Base-by-base conservation (phyloP, 2,329 filamentous ascomycete species). In the Sclerotinia nivalis region DNA sequence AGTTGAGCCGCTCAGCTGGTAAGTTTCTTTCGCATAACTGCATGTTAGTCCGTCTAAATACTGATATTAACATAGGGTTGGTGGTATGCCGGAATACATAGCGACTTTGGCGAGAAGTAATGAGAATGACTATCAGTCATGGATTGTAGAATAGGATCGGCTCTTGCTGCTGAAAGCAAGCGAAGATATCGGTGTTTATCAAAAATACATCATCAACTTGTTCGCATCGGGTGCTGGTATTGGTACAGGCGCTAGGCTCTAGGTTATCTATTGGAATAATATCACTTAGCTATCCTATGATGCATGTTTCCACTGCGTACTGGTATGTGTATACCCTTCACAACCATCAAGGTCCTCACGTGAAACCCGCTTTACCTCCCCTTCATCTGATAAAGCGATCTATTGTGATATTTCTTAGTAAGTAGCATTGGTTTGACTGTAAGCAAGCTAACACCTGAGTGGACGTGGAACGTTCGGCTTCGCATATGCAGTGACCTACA, bases 1-100 rank as follows among this genome's bases (percentile, higher is more conserved):
- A 15, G 70, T 78, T 20, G 79, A 82, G 73, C 75, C 75, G 10
- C 70, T 81, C 58, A 77, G 80, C 52, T 83, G 70, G 66, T 66
- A 47, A 25, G 68, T 40, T 49, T 25, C 12, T 28, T 12, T 40
- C 25, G 22, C 18, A 2, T 43, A 13, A 6, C 18, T 34, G 15
- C 4, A 25, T 49, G 13, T 1, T 58, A 37, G 2, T 22, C 22
- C 37, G 34, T 58, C 28, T 28, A 12, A 9, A 66, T 25, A 2
- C 25, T 55, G 12, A 59, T 20, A 45, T 31, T 18, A 12, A 12
- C 37, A 59, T 43, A 65, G 67, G 67, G 59, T 25, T 5, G 69
- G 69, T 1, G 69, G 69, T 45, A 61, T 68, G 34, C 65, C 47
- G 15, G 69, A 69, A 55, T 70, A 70, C 43, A 50, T 22, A 28